phyloP scores from a whole-genome alignment of 257 asterid species.

The Solanum megistacrolobum region DNA sequence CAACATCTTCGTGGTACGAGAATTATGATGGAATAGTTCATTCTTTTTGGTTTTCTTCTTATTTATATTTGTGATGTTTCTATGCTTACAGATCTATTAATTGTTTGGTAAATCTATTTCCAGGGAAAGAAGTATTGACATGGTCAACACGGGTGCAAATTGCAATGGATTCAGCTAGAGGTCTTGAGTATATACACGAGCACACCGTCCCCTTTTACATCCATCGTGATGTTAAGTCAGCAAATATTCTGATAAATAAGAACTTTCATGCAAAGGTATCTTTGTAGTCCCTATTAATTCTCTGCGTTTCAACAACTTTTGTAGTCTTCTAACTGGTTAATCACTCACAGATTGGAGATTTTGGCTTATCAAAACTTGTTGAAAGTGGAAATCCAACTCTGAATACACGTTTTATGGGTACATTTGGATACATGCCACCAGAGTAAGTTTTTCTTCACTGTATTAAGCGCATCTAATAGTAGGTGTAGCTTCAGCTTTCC shows the following conservation, averaged over 20 bases:
- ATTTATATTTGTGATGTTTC: neutral
- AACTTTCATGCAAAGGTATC: slow-evolving; percentile 78
- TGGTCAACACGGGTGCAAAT: slow-evolving; percentile 88
- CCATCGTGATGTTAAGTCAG: slow-evolving; percentile 93
- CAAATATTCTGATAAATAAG: slow-evolving; percentile 77
- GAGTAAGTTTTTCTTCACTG: slow-evolving; percentile 46
- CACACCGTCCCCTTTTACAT: slow-evolving; percentile 88
- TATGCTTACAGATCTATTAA: neutral
- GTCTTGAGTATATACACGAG: slow-evolving; percentile 92
- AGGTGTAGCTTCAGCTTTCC: neutral
- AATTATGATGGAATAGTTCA: neutral
- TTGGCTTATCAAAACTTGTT: slow-evolving; percentile 82
- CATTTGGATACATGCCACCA: slow-evolving; percentile 98
- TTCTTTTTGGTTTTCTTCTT: neutral
- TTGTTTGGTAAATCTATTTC: slow-evolving; percentile 6
- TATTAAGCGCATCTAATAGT: neutral
- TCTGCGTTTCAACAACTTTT: neutral
- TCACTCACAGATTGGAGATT: slow-evolving; percentile 70
- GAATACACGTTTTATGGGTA: slow-evolving; percentile 85
- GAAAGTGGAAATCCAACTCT: slow-evolving; percentile 71
- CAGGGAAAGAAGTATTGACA: slow-evolving; percentile 59
- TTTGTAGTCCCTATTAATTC: neutral
- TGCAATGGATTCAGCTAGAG: slow-evolving; percentile 93
- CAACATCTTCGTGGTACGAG: slow-evolving; percentile 78
- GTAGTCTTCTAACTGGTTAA: neutral